phyloP scores from a whole-genome alignment of 2,329 filamentous ascomycete species.

The Colletotrichum somersetense region DNA sequence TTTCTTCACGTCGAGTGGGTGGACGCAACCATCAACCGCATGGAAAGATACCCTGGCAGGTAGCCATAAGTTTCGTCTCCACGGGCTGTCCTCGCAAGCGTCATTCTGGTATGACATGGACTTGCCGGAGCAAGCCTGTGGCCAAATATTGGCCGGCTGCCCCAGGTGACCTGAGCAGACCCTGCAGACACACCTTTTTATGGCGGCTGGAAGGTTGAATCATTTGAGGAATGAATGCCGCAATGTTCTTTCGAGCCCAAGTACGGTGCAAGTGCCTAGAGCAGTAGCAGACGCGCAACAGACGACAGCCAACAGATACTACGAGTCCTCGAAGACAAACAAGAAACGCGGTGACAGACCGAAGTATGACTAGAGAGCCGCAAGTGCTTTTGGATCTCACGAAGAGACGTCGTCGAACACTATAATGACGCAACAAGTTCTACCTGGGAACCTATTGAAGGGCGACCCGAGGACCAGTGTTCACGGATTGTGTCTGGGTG shows the following conservation, averaged over 20 bases:
- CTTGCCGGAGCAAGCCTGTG: not conserved
- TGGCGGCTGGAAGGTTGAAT: no score
- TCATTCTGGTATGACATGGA: not conserved
- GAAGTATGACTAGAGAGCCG: not conserved
- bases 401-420: no score
- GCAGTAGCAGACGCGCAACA: not conserved
- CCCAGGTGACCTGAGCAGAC: not conserved
- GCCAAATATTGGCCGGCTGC: not conserved
- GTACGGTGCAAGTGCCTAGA: not conserved
- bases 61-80: constrained; percentile 5
- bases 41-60: not conserved
- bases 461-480: constrained; percentile 10
- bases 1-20: not conserved
- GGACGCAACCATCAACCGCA: not conserved
- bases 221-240: not conserved
- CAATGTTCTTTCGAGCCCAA: not conserved
- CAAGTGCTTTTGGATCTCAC: not conserved
- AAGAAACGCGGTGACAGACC: not conserved
- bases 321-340: no score
- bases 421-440: not conserved
- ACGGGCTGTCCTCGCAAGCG: constrained; percentile 11
- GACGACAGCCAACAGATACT: not conserved
- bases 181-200: not conserved
- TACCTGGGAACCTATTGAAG: not conserved
- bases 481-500: not conserved